phyloP scores from a whole-genome alignment of 1,284 basidiomycete species.

The Ceraceosorus guamensis region DNA sequence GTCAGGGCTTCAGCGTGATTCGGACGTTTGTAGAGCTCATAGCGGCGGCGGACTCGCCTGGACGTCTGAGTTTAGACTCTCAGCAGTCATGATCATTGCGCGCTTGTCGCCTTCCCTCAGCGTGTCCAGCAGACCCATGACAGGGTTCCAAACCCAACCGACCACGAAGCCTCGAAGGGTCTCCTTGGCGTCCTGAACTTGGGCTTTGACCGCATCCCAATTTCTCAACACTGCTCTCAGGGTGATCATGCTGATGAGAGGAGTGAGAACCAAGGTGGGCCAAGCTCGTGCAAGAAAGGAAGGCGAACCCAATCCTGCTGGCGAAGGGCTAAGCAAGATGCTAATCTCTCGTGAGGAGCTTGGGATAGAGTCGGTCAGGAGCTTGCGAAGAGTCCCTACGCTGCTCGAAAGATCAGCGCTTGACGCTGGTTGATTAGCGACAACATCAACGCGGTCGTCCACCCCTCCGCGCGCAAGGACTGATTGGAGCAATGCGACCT shows the following conservation, averaged over 20 bases:
- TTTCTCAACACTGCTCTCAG: constrained; percentile 23
- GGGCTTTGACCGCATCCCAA: constrained; percentile 30
- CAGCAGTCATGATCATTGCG: constrained; percentile 59
- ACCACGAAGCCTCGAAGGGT: constrained; percentile 69
- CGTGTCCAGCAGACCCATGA: constrained; percentile 74
- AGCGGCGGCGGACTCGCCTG: not conserved
- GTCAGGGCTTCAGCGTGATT: not conserved
- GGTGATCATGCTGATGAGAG: constrained; percentile 17
- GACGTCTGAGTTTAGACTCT: constrained; percentile 71
- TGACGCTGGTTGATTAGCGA: not conserved
- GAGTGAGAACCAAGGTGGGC: constrained; percentile 36
- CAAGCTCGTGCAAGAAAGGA: constrained; percentile 25
- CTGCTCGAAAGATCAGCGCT: not conserved
- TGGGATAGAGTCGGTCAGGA: not conserved
- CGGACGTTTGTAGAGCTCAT: too few relatives aligned
- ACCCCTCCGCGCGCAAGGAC: not conserved
- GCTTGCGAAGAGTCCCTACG: not conserved
- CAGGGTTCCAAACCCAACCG: constrained; percentile 79
- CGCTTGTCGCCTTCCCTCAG: constrained; percentile 68
- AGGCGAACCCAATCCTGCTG: constrained; percentile 19
- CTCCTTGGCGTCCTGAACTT: constrained; percentile 61
- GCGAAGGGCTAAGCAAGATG: not conserved
- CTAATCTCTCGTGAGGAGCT: not conserved
- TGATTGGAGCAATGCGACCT: not conserved
- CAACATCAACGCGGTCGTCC: not conserved